A percentile compares a stretch with the other conserved stretches of the same genome.
Evolutionary conservation across 2,329 filamentous ascomycete species (phyloP).

Genomic region (Passalora sequoiae): DNA sequence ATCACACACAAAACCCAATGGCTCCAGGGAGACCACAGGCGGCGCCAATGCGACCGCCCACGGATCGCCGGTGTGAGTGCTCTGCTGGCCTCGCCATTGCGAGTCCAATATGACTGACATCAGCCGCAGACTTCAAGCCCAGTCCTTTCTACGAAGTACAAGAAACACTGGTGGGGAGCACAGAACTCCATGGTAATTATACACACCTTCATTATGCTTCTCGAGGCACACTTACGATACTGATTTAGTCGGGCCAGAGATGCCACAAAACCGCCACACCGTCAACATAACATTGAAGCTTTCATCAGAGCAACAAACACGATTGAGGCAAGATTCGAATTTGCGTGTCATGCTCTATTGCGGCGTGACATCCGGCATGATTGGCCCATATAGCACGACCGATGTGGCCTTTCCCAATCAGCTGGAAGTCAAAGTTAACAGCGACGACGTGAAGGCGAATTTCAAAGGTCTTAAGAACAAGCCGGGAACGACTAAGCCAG

Average conservation of each 20-base stretch:
- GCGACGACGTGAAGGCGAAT: constrained; percentile 85
- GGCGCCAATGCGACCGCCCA: constrained; percentile 11
- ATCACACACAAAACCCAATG: constrained; percentile 12
- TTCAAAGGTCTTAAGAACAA: constrained; percentile 93
- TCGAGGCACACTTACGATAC: constrained; percentile 30
- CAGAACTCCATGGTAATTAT: constrained; percentile 66
- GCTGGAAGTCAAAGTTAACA: constrained; percentile 86
- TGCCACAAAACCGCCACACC: constrained; percentile 56
- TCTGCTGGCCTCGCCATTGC: background rate
- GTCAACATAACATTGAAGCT: constrained; percentile 56
- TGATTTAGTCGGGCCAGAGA: constrained; percentile 42
- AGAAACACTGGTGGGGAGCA: constrained; percentile 58
- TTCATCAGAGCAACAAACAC: constrained; percentile 50
- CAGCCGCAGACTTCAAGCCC: constrained; percentile 53
- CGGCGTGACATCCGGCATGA: constrained; percentile 48
- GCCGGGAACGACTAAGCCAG: constrained; percentile 86
- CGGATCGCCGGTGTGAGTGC: constrained; percentile 20
- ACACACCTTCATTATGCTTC: constrained; percentile 4
- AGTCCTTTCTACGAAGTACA: constrained; percentile 81
- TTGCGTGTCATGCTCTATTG: constrained; percentile 80
- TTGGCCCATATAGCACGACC: constrained; percentile 52
- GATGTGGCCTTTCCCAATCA: constrained; percentile 89
- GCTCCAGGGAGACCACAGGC: constrained; percentile 13
- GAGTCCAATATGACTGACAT: background rate
- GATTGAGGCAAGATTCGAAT: constrained; percentile 56